A percentile compares a stretch with the other conserved stretches of the same genome.
These are phyloP conservation scores for Eutrema salsugineum DNA, from an alignment of 441 rosid species.

Conservation along the genomic window DNA sequence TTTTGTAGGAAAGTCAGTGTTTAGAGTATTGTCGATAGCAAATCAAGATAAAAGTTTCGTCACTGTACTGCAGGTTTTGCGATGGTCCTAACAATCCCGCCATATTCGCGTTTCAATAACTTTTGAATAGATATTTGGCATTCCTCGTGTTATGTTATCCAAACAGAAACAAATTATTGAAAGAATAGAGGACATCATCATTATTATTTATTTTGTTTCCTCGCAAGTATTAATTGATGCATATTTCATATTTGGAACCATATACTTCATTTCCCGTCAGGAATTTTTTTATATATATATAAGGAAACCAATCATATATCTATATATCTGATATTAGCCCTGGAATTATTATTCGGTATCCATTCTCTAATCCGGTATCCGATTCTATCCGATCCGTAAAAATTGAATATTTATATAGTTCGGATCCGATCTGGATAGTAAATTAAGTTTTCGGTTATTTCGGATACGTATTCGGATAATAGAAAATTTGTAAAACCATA, in stretches of 20 bases:
- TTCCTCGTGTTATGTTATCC: constrained; percentile 1
- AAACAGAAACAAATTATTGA: not conserved
- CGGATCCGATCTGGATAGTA: too few relatives aligned
- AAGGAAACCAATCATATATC: not conserved
- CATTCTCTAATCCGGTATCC: too few relatives aligned
- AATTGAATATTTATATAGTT: too few relatives aligned
- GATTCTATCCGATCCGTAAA: too few relatives aligned
- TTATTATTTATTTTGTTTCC: not conserved
- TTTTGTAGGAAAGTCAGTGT: constrained; percentile 15
- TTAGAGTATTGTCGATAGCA: constrained; percentile 24
- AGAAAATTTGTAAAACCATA: too few relatives aligned
- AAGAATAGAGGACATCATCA: not conserved
- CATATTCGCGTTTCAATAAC: constrained; percentile 17
- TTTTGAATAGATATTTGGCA: not conserved
- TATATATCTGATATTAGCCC: too few relatives aligned
- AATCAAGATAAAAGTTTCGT: constrained; percentile 23
- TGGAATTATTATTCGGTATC: too few relatives aligned
- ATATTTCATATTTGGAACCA: constrained; percentile 2
- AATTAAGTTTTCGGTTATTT: too few relatives aligned
- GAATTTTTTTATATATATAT: too few relatives aligned
- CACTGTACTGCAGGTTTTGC: constrained; percentile 22
- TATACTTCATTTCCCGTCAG: constrained; percentile 12
- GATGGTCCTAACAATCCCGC: constrained; percentile 23
- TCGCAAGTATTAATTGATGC: not conserved
- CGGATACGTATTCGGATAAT: too few relatives aligned